Conservation (phyloP, 345 rosid species). For the Gossypium raimondii region DNA sequence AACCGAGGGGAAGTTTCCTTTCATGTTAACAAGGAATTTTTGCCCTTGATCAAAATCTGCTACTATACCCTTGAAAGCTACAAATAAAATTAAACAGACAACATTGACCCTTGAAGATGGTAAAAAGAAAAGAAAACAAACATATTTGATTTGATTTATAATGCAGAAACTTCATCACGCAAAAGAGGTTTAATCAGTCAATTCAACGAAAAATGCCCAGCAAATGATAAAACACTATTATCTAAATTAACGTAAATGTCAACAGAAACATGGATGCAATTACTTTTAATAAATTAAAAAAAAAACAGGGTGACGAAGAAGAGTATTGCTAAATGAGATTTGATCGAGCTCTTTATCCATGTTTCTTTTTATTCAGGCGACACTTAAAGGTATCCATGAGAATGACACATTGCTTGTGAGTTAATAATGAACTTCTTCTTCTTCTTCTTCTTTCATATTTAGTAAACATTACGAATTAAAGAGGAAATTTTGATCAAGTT, state of each 20-base stretch:
- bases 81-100: background rate
- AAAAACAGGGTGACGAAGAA: background rate
- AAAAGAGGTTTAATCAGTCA: background rate
- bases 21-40: background rate
- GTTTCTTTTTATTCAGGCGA: background rate
- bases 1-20: conserved; percentile 15
- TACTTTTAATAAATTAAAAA: background rate
- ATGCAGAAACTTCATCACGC: no score
- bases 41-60: background rate
- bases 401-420: background rate
- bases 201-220: background rate
- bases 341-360: background rate
- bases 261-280: background rate
- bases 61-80: background rate
- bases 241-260: background rate
- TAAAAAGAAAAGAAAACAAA: no score
- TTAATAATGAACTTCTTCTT: background rate
- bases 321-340: conserved; percentile 22
- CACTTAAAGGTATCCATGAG: background rate
- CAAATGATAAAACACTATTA: background rate
- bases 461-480: background rate
- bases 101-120: background rate
- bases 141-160: no score
- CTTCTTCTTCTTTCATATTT: background rate
- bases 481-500: background rate